Evolutionary conservation across 306 rosid genomes (phyloP), one percentile per base, ranked within the genome.

Genomic region (Mucuna pruriens): DNA sequence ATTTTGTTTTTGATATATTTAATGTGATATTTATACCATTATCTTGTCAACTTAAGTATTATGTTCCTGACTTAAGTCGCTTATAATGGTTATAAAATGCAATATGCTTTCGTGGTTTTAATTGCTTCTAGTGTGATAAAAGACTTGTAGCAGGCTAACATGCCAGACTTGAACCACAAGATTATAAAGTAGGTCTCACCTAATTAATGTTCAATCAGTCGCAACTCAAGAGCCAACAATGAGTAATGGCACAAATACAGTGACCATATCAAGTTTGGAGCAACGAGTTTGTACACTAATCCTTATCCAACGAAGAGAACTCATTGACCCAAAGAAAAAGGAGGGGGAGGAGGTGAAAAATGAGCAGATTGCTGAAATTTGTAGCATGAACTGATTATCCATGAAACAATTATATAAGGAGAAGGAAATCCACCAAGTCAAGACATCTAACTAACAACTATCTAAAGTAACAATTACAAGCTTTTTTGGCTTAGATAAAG

Each of bases 251-350:
- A 58, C 42, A 57, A 57, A 23, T 10, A 31, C 79, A 42, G 9
- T 74, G 68, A 39, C 74, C 81, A 36, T 36, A 22, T 74, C 29
- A 23, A 13, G 40, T 16, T 39, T 12, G 57, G 68, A 23, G 40
- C 68, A 75, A 58, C 39, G 55, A 57, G 69, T 75, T 36, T 62
- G 81, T 42, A 77, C 63, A 77, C 64, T 22, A 77, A 49, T 58
- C 69, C 63, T 25, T 29, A 75, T 57, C 49, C 44, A 39, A 31
- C 29, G 17, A 49, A 6, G 22, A 71, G 9, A 80, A 20, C 2
- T 62, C 71, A 55, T 46, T 61, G 49, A 74, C 9, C 73, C 49
- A 58, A 57, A 58, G 39, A 57, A 40, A 11, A n/a, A 9, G 39
- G 31, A 9, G 39, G 31, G 11, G 13, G 38, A 13, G 11, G 11